These are phyloP conservation scores for Epichloe gansuensis DNA, from an alignment of 2,329 filamentous ascomycete genomes.

Conservation along the genomic window DNA sequence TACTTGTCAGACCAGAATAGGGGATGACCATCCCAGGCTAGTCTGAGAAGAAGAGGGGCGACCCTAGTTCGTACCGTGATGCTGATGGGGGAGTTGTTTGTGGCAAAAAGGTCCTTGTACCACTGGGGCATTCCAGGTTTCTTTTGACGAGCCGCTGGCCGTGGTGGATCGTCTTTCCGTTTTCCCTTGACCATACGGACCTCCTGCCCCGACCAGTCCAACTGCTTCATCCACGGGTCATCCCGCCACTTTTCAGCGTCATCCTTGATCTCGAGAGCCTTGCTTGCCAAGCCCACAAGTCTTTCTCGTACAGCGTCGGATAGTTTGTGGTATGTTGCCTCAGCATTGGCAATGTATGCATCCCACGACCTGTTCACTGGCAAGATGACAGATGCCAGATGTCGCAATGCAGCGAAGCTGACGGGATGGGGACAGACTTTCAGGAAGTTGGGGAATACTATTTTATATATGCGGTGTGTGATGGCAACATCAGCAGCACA, in stretches of 20 bases:
- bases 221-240: slow-evolving; percentile 84
- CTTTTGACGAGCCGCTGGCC: slow-evolving; percentile 74
- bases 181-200: slow-evolving; percentile 85
- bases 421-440: slow-evolving; percentile 90
- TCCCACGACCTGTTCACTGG: slow-evolving; percentile 85
- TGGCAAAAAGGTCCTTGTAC: slow-evolving; percentile 84
- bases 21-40: slow-evolving; percentile 83
- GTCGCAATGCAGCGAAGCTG: slow-evolving; percentile 85
- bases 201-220: slow-evolving; percentile 93
- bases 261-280: slow-evolving; percentile 62
- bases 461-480: slow-evolving; percentile 87
- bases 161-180: slow-evolving; percentile 67
- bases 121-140: slow-evolving; percentile 88
- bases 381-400: slow-evolving; percentile 85
- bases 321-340: slow-evolving; percentile 68
- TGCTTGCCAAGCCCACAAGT: slow-evolving; percentile 59
- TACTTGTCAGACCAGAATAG: slow-evolving; percentile 86
- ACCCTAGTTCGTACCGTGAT: slow-evolving; percentile 80
- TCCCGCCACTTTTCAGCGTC: slow-evolving; percentile 55
- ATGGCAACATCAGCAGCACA: slow-evolving; percentile 89
- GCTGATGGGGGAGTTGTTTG: slow-evolving; percentile 53
- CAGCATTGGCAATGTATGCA: slow-evolving; percentile 68
- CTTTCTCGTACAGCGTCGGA: slow-evolving; percentile 67
- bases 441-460: slow-evolving; percentile 82
- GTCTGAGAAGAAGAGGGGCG: slow-evolving; percentile 67